Conservation (phyloP, 129 eudicot genomes). For the Calendula officinalis region DNA sequence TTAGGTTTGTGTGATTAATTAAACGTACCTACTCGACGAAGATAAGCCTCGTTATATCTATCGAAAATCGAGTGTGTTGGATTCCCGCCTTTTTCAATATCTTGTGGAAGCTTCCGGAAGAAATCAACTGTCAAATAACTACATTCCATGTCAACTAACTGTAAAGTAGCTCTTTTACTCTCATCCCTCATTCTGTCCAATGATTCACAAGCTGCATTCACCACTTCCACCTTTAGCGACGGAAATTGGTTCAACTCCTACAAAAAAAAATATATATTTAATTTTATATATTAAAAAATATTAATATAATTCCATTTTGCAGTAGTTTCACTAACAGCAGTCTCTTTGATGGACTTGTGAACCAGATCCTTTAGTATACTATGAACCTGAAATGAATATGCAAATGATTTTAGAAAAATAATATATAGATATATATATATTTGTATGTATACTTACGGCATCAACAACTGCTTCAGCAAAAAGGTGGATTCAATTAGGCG, state of each 20-base stretch:
- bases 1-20: background rate
- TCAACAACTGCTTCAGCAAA: slow-evolving; percentile 95
- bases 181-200: slow-evolving; percentile 84
- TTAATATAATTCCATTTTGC: background rate
- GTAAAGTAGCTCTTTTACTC: slow-evolving; percentile 85
- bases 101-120: slow-evolving; percentile 98
- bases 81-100: slow-evolving; percentile 93
- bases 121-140: slow-evolving; percentile 89
- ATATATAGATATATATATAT: background rate
- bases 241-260: slow-evolving; percentile 96
- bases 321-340: slow-evolving; percentile 47
- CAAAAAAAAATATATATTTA: slow-evolving; percentile 18
- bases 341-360: slow-evolving; percentile 80
- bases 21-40: slow-evolving; percentile 75
- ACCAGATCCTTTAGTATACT: slow-evolving; percentile 81
- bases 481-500: slow-evolving; percentile 85
- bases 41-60: slow-evolving; percentile 87
- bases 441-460: slow-evolving; percentile 48
- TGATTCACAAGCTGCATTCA: slow-evolving; percentile 75
- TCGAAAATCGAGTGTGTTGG: slow-evolving; percentile 94
- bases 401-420: background rate
- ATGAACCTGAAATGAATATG: slow-evolving; percentile 62
- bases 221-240: slow-evolving; percentile 79
- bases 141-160: slow-evolving; percentile 93
- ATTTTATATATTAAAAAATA: background rate